Conservation (phyloP, 805 yeast genomes). For the Vanderwaltozyma polyspora region DNA sequence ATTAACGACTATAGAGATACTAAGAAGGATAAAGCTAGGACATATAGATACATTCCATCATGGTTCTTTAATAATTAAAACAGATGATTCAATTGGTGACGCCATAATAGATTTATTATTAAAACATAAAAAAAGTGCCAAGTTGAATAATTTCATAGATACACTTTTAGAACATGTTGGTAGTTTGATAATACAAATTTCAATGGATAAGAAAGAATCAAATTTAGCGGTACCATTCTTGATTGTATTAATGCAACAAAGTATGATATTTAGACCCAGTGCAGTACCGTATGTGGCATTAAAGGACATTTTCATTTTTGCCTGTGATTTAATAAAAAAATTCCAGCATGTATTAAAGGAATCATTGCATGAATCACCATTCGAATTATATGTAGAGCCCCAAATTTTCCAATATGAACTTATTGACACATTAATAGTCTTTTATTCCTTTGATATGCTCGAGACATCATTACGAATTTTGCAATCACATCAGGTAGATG, state of each 20-base stretch:
- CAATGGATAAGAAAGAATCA: conserved; percentile 15
- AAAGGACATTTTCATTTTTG: conserved; percentile 22
- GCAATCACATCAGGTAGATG: conserved; percentile 10
- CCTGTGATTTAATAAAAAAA: conserved; percentile 18
- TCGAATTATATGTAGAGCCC: conserved; percentile 18
- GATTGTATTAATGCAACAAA: conserved; percentile 43
- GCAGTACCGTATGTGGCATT: conserved; percentile 38
- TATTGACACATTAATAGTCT: conserved; percentile 39
- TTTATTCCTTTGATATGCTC: conserved; percentile 44
- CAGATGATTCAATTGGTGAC: conserved; percentile 19
- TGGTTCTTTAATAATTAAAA: conserved; percentile 9
- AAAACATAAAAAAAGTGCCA: conserved; percentile 9
- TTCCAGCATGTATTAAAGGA: conserved; percentile 19
- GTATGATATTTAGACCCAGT: conserved; percentile 48
- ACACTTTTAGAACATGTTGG: conserved; percentile 17
- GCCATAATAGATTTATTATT: conserved; percentile 9
- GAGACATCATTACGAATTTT: conserved; percentile 33
- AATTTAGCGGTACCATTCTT: conserved; percentile 43
- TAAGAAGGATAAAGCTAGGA: conserved; percentile 14
- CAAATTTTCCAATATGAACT: conserved; percentile 35
- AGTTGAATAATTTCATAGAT: conserved; percentile 20
- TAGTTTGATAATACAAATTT: conserved; percentile 20
- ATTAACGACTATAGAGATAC: conserved; percentile 19
- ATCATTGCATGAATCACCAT: conserved; percentile 12
- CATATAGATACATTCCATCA: conserved; percentile 9